Conservation (phyloP, 805 yeast genomes). For the Kuraishia piskuri region DNA sequence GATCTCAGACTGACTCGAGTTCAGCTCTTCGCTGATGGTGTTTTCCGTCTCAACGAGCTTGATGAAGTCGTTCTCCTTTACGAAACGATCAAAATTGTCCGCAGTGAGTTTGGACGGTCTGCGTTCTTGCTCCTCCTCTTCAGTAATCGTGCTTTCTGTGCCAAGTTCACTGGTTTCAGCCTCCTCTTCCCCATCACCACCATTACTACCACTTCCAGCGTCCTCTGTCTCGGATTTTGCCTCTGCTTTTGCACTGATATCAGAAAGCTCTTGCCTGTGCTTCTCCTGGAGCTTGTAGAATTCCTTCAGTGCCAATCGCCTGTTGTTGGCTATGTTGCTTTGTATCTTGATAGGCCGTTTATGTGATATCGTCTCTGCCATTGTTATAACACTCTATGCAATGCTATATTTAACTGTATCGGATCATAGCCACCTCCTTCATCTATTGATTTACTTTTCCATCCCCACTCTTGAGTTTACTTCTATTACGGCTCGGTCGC, state of each 20-base stretch:
- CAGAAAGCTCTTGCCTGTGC: constrained; percentile 13
- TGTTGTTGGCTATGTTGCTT: constrained; percentile 15
- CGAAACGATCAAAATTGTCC: constrained; percentile 23
- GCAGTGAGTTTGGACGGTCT: constrained; percentile 13
- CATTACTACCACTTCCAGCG: not conserved
- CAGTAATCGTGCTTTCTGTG: constrained; percentile 4
- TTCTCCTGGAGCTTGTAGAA: constrained; percentile 29
- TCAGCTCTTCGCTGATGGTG: constrained; percentile 33
- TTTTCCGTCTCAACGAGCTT: constrained; percentile 28
- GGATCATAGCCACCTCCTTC: too few relatives aligned
- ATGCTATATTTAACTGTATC: too few relatives aligned
- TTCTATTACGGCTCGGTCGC: not conserved
- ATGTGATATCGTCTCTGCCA: constrained; percentile 14
- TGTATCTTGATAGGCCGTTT: constrained; percentile 14
- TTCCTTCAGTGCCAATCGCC: constrained; percentile 33
- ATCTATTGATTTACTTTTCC: too few relatives aligned
- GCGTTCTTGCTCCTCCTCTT: constrained; percentile 1
- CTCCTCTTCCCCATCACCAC: not conserved
- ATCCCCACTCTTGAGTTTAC: not conserved
- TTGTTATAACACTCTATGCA: too few relatives aligned
- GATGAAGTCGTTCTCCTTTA: constrained; percentile 20
- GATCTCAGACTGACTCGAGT: constrained; percentile 48
- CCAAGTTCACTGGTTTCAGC: not conserved
- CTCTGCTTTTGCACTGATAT: not conserved
- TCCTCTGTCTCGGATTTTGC: not conserved